phyloP scores from a whole-genome alignment of 495 filamentous ascomycete species.

The Aspergillus cavernicola region DNA sequence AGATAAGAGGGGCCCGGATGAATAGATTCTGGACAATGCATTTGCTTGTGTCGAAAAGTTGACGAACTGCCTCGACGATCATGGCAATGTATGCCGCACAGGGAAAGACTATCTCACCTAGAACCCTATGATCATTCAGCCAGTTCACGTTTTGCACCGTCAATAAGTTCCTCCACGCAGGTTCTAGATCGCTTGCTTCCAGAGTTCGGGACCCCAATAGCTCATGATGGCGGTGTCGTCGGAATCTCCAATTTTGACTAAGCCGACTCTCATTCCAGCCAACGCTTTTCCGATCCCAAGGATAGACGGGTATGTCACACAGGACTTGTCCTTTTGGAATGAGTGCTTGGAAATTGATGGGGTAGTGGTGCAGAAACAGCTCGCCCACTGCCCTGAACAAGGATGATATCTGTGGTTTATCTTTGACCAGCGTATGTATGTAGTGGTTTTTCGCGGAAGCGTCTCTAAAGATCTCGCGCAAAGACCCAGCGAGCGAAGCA shows the following conservation, averaged over 20 bases:
- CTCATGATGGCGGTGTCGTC: conserved; percentile 41
- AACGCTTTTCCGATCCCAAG: conserved; percentile 37
- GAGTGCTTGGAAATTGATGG: no score
- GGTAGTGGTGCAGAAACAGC: no score
- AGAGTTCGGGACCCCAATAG: conserved; percentile 40
- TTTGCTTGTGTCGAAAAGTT: no score
- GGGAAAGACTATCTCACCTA: conserved; percentile 42
- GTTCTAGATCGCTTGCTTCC: conserved; percentile 33
- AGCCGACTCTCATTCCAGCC: conserved; percentile 42
- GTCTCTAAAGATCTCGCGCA: conserved; percentile 11
- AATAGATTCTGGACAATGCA: no score
- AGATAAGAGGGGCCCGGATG: no score
- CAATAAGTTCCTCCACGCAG: conserved; percentile 38
- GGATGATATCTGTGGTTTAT: not conserved
- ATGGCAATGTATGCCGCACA: conserved; percentile 44
- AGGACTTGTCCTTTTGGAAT: no score
- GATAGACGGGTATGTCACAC: no score
- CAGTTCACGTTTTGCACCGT: conserved; percentile 41
- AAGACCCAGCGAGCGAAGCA: conserved; percentile 6
- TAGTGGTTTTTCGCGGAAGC: no score
- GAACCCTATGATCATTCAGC: conserved; percentile 45
- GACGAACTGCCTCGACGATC: no score
- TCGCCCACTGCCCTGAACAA: not conserved
- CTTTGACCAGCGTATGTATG: no score
- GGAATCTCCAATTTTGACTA: conserved; percentile 42